Conservation (phyloP, 2,329 filamentous ascomycete species). For the Clonostachys sp. region DNA sequence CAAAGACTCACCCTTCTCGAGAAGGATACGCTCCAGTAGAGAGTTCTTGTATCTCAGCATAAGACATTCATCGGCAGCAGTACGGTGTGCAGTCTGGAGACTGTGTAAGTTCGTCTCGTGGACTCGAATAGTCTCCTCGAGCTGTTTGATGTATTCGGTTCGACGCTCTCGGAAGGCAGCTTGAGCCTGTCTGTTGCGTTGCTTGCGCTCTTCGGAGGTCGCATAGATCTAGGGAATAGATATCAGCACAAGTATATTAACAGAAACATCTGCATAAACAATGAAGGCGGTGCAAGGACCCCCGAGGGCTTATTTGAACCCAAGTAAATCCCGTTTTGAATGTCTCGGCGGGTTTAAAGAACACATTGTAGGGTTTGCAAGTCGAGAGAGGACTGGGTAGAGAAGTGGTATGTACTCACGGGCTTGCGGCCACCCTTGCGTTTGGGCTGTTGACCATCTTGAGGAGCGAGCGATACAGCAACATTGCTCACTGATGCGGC, state of each 20-base stretch:
- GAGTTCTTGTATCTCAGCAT: slow-evolving; percentile 99
- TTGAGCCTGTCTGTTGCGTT: slow-evolving; percentile 94
- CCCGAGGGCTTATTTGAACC: neutral
- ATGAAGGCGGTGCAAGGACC: neutral
- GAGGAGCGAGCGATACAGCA: slow-evolving; percentile 18
- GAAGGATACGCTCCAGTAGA: slow-evolving; percentile 84
- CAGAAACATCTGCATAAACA: neutral
- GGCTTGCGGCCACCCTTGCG: slow-evolving; percentile 97
- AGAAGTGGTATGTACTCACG: slow-evolving; percentile 45
- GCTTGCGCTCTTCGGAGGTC: slow-evolving; percentile 96
- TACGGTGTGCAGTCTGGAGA: slow-evolving; percentile 89
- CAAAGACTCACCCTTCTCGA: slow-evolving; percentile 75
- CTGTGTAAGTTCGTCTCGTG: slow-evolving; percentile 93
- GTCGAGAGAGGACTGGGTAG: too few relatives aligned
- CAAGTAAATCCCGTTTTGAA: neutral
- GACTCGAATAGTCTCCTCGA: slow-evolving; percentile 94
- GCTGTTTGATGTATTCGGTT: slow-evolving; percentile 98
- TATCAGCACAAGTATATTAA: slow-evolving; percentile 7
- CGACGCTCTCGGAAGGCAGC: slow-evolving; percentile 94
- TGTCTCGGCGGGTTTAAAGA: too few relatives aligned
- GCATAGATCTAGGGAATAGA: slow-evolving; percentile 75
- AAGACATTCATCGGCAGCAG: slow-evolving; percentile 90
- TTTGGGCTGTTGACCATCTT: slow-evolving; percentile 69
- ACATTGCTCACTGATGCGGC: slow-evolving; percentile 18
- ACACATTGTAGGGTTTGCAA: too few relatives aligned